Evolutionary conservation across 2,329 filamentous ascomycete genomes (phyloP).

Genomic region (Fusarium sp.): DNA sequence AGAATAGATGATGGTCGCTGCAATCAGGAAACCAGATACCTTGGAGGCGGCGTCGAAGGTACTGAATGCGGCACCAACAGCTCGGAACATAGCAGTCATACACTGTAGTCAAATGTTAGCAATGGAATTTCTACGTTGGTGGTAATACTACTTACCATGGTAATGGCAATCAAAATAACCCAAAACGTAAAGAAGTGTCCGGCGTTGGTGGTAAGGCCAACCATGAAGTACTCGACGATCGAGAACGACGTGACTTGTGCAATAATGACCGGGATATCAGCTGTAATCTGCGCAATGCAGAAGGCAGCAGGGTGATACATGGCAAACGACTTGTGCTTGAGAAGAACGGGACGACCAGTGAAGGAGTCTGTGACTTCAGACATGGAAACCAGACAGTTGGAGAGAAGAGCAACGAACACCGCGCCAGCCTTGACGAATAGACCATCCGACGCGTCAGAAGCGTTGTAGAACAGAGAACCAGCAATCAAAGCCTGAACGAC

Average conservation of each 20-base stretch:
- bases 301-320: conserved; percentile 71
- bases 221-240: conserved; percentile 75
- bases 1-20: conserved; percentile 71
- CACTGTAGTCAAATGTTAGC: conserved; percentile 51
- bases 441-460: conserved; percentile 69
- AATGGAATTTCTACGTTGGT: accelerated
- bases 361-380: conserved; percentile 77
- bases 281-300: conserved; percentile 70
- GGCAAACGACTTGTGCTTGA: conserved; percentile 72
- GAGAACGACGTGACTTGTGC: conserved; percentile 72
- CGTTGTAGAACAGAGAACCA: conserved; percentile 78
- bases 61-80: conserved; percentile 67
- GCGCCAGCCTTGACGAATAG: conserved; percentile 76
- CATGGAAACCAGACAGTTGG: conserved; percentile 74
- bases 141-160: conserved; percentile 59
- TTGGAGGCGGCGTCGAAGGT: conserved; percentile 74
- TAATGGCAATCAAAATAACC: conserved; percentile 65
- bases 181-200: conserved; percentile 74
- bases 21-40: conserved; percentile 65
- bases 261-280: conserved; percentile 69
- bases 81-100: conserved; percentile 72
- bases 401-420: conserved; percentile 75
- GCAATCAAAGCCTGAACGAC: conserved; percentile 73
- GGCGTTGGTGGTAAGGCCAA: conserved; percentile 66
- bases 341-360: conserved; percentile 69